Conservation (phyloP, 2,329 filamentous ascomycete genomes). For the Coniochaeta sp. region DNA sequence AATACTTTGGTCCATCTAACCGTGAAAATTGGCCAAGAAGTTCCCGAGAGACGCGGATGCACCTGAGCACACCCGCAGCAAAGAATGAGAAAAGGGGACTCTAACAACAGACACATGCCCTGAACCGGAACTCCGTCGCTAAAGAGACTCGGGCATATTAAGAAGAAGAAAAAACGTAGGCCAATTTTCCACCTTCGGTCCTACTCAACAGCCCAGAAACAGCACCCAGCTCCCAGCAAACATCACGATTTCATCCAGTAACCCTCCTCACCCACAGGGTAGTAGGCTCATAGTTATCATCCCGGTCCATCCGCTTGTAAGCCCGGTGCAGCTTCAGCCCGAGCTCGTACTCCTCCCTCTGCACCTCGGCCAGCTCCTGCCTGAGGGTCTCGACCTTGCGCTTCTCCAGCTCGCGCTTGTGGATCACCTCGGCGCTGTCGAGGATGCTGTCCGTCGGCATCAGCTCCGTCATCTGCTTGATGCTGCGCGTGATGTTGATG, state of each 20-base stretch:
- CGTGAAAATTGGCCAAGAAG: not conserved
- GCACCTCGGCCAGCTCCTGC: conserved; percentile 63
- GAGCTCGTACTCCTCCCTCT: conserved; percentile 70
- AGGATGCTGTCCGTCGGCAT: conserved; percentile 65
- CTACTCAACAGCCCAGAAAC: not conserved
- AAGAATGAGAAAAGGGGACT: not conserved
- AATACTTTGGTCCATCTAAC: not conserved
- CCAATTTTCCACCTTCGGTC: no score
- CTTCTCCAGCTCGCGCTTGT: conserved; percentile 49
- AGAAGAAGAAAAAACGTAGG: no score
- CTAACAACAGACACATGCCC: not conserved
- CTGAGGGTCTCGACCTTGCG: conserved; percentile 59
- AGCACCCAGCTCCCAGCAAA: not conserved
- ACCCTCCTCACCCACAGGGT: conserved; percentile 75
- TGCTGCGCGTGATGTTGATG: conserved; percentile 63
- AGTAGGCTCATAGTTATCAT: conserved; percentile 52
- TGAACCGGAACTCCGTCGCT: conserved; percentile 7
- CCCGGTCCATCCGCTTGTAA: conserved; percentile 66
- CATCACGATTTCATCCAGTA: conserved; percentile 34
- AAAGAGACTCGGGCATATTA: not conserved
- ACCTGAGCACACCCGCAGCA: not conserved
- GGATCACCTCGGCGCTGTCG: conserved; percentile 55
- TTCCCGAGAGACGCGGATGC: not conserved
- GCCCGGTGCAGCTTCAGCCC: conserved; percentile 67
- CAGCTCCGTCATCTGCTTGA: conserved; percentile 70